Conservation (phyloP, 2,329 filamentous ascomycete species). For the Pseudomassariella vexata region DNA sequence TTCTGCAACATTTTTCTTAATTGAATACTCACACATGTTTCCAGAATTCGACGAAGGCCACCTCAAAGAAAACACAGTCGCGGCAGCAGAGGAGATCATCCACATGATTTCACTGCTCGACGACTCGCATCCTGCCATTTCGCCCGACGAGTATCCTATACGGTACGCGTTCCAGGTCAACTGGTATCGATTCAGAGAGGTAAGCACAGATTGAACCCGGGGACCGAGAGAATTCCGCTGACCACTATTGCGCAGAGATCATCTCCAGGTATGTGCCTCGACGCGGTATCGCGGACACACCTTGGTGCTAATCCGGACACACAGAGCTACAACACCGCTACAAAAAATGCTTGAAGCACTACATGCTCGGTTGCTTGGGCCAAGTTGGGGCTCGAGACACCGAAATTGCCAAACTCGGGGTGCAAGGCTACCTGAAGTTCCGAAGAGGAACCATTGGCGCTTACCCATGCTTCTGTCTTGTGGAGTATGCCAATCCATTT, state of each 20-base stretch:
- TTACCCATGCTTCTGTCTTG: constrained; percentile 12
- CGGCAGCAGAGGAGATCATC: constrained; percentile 16
- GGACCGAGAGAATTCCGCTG: background rate
- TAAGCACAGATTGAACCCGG: background rate
- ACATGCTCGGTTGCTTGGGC: constrained; percentile 12
- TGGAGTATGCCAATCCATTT: no score
- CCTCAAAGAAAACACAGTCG: constrained; percentile 15
- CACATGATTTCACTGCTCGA: constrained; percentile 15
- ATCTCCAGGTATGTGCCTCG: no score
- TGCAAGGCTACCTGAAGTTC: constrained; percentile 15
- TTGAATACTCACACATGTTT: background rate
- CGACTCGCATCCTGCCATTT: constrained; percentile 14
- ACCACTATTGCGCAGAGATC: background rate
- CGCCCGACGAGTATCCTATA: constrained; percentile 14
- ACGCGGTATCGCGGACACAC: no score
- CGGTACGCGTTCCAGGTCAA: constrained; percentile 20
- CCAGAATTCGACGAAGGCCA: constrained; percentile 24
- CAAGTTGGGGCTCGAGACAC: constrained; percentile 13
- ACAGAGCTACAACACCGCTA: constrained; percentile 10
- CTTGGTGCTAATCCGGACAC: no score
- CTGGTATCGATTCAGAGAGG: constrained; percentile 17
- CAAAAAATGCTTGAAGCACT: constrained; percentile 9
- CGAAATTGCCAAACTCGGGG: constrained; percentile 4
- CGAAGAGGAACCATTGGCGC: constrained; percentile 14
- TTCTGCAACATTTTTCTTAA: background rate